A percentile compares a stretch with the other conserved stretches of the same genome.
Conservation (phyloP, 495 filamentous ascomycete genomes). For the Niebla homalea region DNA sequence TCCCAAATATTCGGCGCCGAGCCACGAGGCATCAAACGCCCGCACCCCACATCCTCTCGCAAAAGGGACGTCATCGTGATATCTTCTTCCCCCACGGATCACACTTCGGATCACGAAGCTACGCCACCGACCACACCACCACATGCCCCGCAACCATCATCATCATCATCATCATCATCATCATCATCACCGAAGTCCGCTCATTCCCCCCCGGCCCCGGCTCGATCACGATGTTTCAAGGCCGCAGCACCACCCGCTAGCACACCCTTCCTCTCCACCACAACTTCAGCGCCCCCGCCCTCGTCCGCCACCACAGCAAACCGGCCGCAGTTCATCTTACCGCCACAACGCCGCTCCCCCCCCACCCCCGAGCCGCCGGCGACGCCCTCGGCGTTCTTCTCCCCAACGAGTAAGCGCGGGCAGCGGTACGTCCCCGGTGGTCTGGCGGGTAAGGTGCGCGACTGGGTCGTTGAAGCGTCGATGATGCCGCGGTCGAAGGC, state of each 20-base stretch:
- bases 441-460: neutral
- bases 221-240: neutral
- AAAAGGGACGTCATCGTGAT: neutral
- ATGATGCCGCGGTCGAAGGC: neutral
- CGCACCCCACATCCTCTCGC: neutral
- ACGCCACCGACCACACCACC: constrained; percentile 1
- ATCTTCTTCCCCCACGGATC: neutral
- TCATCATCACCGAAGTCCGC: neutral
- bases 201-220: neutral
- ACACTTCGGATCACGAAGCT: no score
- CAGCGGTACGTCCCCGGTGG: neutral
- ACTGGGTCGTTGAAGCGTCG: neutral
- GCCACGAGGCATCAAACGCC: neutral
- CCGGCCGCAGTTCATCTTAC: neutral
- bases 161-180: neutral
- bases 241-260: neutral
- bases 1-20: neutral
- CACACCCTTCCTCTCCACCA: neutral
- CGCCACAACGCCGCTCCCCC: neutral
- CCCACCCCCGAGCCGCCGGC: neutral
- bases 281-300: neutral
- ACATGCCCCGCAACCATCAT: neutral
- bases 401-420: neutral
- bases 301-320: neutral
- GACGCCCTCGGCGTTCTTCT: neutral